Evolutionary conservation across 2,329 filamentous ascomycete species (phyloP).

Genomic region (Bipolaris zeicola): DNA sequence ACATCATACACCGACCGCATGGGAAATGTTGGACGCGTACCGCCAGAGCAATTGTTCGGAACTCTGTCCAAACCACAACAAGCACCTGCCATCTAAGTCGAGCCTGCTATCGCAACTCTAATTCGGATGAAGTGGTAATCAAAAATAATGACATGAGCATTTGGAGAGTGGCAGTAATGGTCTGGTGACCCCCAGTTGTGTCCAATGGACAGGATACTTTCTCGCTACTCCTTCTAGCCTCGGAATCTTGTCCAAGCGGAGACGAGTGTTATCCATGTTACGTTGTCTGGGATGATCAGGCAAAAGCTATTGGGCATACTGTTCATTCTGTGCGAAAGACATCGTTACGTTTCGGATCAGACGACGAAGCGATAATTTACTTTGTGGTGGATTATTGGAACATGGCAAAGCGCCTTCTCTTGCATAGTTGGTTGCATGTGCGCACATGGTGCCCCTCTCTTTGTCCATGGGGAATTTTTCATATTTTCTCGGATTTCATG

Average conservation of each 20-base stretch:
- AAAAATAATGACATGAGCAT: not conserved
- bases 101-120: not conserved
- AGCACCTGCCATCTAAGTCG: constrained; percentile 39
- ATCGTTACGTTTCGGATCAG: not conserved
- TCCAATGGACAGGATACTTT: not conserved
- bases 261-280: not conserved
- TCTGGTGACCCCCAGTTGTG: not conserved
- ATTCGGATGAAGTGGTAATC: constrained; percentile 1
- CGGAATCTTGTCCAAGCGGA: not conserved
- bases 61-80: constrained; percentile 40
- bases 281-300: not conserved
- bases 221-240: not conserved
- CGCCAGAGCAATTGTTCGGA: constrained; percentile 53
- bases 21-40: constrained; percentile 57
- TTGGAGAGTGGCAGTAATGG: not conserved
- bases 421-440: not conserved
- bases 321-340: not conserved
- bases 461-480: not conserved
- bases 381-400: not conserved
- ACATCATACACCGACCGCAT: constrained; percentile 58
- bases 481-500: not conserved
- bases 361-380: not conserved
- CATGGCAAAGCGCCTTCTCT: not conserved
- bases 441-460: not conserved
- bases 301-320: not conserved